A percentile compares a stretch with the other conserved stretches of the same genome.
Evolutionary conservation across 164 flowering plant species (phyloP).

Genomic region (grape (Vitis vinifera)): DNA sequence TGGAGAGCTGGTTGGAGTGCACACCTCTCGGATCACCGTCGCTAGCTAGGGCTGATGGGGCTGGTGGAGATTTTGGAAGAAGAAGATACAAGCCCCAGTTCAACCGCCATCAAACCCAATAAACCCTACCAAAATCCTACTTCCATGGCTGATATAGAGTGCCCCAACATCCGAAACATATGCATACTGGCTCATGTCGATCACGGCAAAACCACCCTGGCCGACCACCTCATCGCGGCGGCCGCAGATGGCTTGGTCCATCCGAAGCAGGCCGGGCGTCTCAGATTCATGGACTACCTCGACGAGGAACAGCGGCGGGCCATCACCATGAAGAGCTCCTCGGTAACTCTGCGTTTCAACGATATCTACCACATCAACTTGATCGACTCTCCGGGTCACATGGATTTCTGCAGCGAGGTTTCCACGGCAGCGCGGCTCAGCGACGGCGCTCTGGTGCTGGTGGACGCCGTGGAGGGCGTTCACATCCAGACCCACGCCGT

Average conservation of each 20-base stretch:
- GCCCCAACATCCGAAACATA: constrained; percentile 57
- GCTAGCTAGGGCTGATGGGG: no score
- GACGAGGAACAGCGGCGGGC: constrained; percentile 97
- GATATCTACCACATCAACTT: constrained; percentile 54
- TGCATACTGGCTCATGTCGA: constrained; percentile 96
- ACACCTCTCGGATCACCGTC: no score
- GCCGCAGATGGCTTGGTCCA: constrained; percentile 69
- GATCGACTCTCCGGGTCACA: constrained; percentile 92
- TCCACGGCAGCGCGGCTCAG: constrained; percentile 89
- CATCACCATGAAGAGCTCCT: constrained; percentile 93
- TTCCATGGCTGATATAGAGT: constrained; percentile 38
- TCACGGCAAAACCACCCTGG: constrained; percentile 92
- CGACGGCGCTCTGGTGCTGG: constrained; percentile 80
- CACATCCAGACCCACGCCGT: constrained; percentile 97
- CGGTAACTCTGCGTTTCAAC: constrained; percentile 54
- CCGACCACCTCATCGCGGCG: constrained; percentile 78
- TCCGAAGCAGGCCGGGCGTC: constrained; percentile 80
- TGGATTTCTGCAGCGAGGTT: constrained; percentile 95
- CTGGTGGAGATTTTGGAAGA: no score
- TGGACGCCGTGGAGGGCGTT: constrained; percentile 91
- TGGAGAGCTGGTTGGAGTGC: no score
- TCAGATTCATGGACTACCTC: constrained; percentile 79
- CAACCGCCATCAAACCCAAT: no score
- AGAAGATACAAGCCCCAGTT: no score
- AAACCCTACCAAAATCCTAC: no score